phyloP scores from a whole-genome alignment of 169 alveolate species.

The Plasmodium berghei region DNA sequence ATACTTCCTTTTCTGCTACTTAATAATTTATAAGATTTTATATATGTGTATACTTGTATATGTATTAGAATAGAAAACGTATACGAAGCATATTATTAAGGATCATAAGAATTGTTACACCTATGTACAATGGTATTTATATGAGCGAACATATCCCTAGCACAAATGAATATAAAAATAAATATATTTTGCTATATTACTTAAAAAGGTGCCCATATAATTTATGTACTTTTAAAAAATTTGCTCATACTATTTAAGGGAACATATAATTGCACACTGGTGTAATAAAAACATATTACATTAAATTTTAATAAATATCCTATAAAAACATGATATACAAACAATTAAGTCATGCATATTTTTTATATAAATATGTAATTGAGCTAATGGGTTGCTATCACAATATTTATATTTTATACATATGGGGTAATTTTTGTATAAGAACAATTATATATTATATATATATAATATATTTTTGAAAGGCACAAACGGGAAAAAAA shows the following conservation, averaged over 20 bases:
- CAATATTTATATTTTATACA: too few relatives aligned
- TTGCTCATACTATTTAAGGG: slow-evolving; percentile 2
- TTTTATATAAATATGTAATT: too few relatives aligned
- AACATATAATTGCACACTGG: slow-evolving; percentile 17
- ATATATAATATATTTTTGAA: too few relatives aligned
- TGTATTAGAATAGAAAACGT: too few relatives aligned
- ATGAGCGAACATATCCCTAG: background rate
- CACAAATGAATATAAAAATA: background rate
- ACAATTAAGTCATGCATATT: background rate
- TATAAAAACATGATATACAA: background rate
- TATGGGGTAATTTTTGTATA: too few relatives aligned
- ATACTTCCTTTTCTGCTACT: background rate
- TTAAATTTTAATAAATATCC: slow-evolving; percentile 1
- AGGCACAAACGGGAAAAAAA: too few relatives aligned
- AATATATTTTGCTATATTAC: slow-evolving; percentile 14
- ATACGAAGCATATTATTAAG: too few relatives aligned
- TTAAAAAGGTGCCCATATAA: slow-evolving; percentile 10
- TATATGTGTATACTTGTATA: background rate
- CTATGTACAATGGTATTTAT: too few relatives aligned
- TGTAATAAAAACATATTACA: slow-evolving; percentile 17
- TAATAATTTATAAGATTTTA: background rate
- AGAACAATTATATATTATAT: too few relatives aligned
- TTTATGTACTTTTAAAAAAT: slow-evolving; percentile 6
- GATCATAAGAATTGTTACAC: too few relatives aligned
- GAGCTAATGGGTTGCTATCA: too few relatives aligned